Base-by-base conservation (phyloP, 2,329 filamentous ascomycete species). In the Lasiodiplodia hormozganensis region DNA sequence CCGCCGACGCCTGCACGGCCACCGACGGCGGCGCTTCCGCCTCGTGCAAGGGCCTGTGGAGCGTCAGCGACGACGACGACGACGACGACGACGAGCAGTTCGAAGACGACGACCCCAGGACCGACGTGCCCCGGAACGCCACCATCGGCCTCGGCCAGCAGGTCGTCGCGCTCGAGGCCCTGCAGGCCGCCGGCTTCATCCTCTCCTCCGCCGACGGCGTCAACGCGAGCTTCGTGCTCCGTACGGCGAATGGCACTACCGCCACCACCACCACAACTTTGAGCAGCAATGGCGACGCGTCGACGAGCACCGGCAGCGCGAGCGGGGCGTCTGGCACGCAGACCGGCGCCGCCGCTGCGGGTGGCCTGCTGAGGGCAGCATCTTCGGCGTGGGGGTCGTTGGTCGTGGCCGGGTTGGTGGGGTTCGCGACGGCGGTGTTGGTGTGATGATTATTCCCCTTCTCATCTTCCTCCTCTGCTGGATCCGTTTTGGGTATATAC, bases 81-180 rank as follows among this genome's bases (percentile, higher is more conserved):
- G 51, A 31, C n/a, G 25, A 18, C 23, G 31, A 16, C 3, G 23
- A 31, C 3, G 51, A 56, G 2, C 28, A 56, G 8, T 14, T 18
- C 71, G 83, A 82, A 25, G 79, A 81, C 2, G 75, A 77, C 38
- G 85, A 82, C 82, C 75, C 73, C 18, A 78, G 76, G 2, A 75
- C 75, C 11, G 78, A 76, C 21, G 73, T 40, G 12, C 14, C 62
- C 1, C 82, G 25, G 71, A 85, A 87, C 72, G 81, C 82, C n/a
- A 80, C 76, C 21, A 40, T 47, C 14, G 86, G 87, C 53, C 85
- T 87, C 11, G 86, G 87, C 14, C 85, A 89, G 76, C 84, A 88
- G 77, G 88, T 89, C 85, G 82, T 82, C 69, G 86, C 85, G 5
- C 77, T 89, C 28, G 86, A 87, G 68, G 82, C 86, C 62, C 79